A percentile compares a stretch with the other conserved stretches of the same genome.
These are phyloP conservation scores for Aspergillus sp. DNA, from an alignment of 2,329 filamentous ascomycete genomes.

Conservation along the genomic window DNA sequence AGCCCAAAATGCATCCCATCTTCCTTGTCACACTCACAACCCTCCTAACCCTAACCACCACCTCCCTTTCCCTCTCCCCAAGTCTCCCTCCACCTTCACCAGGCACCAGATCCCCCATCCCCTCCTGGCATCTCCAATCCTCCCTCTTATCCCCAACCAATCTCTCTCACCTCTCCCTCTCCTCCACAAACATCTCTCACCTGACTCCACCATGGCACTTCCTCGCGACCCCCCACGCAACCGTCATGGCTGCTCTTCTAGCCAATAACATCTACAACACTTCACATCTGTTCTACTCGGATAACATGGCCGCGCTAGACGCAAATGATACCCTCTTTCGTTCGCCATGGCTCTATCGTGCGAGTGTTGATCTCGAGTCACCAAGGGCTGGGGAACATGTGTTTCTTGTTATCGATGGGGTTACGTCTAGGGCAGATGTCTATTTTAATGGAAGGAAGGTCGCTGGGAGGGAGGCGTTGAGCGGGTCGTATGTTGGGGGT, in stretches of 20 bases:
- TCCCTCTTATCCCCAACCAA: constrained; percentile 37
- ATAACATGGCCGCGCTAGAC: constrained; percentile 50
- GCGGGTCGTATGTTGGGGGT: constrained; percentile 58
- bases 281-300: constrained; percentile 55
- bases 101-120: constrained; percentile 27
- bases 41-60: not conserved
- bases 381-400: constrained; percentile 43
- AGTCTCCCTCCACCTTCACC: constrained; percentile 20
- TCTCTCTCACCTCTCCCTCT: constrained; percentile 41
- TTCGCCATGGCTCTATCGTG: constrained; percentile 60
- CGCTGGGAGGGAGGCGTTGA: constrained; percentile 50
- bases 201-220: constrained; percentile 47
- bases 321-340: constrained; percentile 43
- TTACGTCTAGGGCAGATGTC: constrained; percentile 61
- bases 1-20: not conserved
- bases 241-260: constrained; percentile 60
- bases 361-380: constrained; percentile 49
- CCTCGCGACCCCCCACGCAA: constrained; percentile 51
- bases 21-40: not conserved
- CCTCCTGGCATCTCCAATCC: constrained; percentile 54
- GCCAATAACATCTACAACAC: constrained; percentile 54
- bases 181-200: constrained; percentile 47
- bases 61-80: not conserved
- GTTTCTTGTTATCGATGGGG: constrained; percentile 58
- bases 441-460: constrained; percentile 58